A percentile compares a stretch with the other conserved stretches of the same genome.
phyloP scores from a whole-genome alignment of 768 basidiomycete species.

The Daedalea quercina region DNA sequence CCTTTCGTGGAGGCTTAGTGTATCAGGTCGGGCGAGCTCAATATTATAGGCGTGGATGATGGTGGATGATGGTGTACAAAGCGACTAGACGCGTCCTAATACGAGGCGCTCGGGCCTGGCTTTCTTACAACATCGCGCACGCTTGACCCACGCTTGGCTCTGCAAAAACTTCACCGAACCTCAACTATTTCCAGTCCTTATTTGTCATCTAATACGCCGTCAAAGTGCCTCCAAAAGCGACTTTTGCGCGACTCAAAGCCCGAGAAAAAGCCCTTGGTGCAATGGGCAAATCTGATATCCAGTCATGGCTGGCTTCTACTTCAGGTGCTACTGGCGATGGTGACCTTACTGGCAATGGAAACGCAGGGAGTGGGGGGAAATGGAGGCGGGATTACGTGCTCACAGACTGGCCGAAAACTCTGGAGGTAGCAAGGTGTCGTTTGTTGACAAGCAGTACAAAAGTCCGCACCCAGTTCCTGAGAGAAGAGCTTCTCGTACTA shows the following conservation, averaged over 20 bases:
- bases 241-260: constrained; percentile 44
- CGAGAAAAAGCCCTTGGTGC: constrained; percentile 28
- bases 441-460: constrained; percentile 51
- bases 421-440: constrained; percentile 44
- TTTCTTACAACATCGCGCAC: too few species aligned
- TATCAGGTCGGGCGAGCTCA: too few species aligned
- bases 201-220: too few species aligned
- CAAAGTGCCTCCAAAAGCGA: constrained; percentile 24
- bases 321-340: constrained; percentile 21
- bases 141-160: too few species aligned
- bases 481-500: constrained; percentile 53
- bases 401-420: constrained; percentile 48
- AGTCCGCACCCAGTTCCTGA: constrained; percentile 48
- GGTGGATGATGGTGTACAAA: too few species aligned
- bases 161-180: too few species aligned
- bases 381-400: constrained; percentile 53
- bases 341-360: constrained; percentile 20
- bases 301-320: constrained; percentile 57
- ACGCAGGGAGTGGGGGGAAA: constrained; percentile 8
- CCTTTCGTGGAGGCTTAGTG: too few species aligned
- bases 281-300: constrained; percentile 45
- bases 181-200: too few species aligned
- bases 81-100: too few species aligned
- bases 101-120: too few species aligned
- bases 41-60: too few species aligned